Evolutionary conservation across 2,329 filamentous ascomycete genomes (phyloP), one percentile per base, ranked within the genome.

Genomic region (Pseudogymnoascus sp.): DNA sequence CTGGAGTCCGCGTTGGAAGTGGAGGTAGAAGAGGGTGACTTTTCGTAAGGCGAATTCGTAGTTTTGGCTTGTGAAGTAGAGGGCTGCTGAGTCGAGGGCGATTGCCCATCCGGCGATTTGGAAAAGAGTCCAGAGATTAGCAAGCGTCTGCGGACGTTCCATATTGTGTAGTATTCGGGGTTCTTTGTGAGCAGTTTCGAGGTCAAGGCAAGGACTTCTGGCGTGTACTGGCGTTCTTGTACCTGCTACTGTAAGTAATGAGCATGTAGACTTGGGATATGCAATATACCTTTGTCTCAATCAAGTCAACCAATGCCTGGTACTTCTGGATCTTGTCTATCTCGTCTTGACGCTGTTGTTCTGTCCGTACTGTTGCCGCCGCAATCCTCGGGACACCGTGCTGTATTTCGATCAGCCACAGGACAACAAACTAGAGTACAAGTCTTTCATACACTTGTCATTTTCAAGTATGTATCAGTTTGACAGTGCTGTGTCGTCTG

Each of bases 101-200:
- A 83, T 66, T 74, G 81, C 69, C 75, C 78, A 79, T 68, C 72
- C 74, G 73, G 79, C 15, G 69, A 75, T 79, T 70, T 80, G 75
- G 79, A 84, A 68, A 84, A 82, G 74, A 78, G 81, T 69, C 70
- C 70, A 40, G 35, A 61, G 33, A 29, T 35, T 58, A 87, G 78
- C 75, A 83, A 86, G 70, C 83, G 82, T 69, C 94, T 87, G 71
- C 94, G 87, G 77, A 87, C 83, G 80, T 95, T 95, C 90, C 90
- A 95, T 81, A 91, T 82, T 62, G 90, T 93, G 77, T 94, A 94
- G 78, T 92, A 92, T 74, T 95, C 90, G 26, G 90, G 90, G 73
- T 95, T 95, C 69, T 87, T 82, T 54, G 81, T 82, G 60, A 93
- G 80, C 47, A 94, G 82, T 67, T 84, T 85, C n/a, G 87, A 86